These are phyloP conservation scores for Sphaerulina musiva DNA, from an alignment of 2,329 filamentous ascomycete genomes.

Conservation along the genomic window DNA sequence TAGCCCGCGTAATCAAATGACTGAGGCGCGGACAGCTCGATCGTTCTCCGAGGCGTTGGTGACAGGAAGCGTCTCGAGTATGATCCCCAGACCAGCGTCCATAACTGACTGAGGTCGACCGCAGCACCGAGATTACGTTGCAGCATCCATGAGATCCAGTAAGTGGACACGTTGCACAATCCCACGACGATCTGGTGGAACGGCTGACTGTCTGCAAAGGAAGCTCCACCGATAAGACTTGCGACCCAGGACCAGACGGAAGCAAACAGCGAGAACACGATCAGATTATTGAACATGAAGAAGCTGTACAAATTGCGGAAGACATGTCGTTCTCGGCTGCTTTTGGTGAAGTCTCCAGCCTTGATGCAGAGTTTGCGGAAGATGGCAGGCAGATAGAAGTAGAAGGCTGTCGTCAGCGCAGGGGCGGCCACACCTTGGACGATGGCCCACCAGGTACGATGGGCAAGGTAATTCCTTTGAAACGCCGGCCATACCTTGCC, in stretches of 20 bases:
- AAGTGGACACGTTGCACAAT: slow-evolving; percentile 74
- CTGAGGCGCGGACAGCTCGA: slow-evolving; percentile 86
- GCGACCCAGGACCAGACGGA: slow-evolving; percentile 65
- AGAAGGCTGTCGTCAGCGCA: slow-evolving; percentile 78
- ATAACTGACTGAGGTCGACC: slow-evolving; percentile 85
- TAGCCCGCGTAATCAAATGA: slow-evolving; percentile 93
- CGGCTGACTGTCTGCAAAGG: slow-evolving; percentile 57
- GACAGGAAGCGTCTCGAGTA: slow-evolving; percentile 76
- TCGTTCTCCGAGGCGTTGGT: slow-evolving; percentile 83
- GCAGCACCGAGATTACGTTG: slow-evolving; percentile 90
- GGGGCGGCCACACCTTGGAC: slow-evolving; percentile 90
- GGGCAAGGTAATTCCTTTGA: slow-evolving; percentile 52
- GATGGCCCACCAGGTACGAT: slow-evolving; percentile 70
- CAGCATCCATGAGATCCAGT: slow-evolving; percentile 90
- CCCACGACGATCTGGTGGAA: slow-evolving; percentile 61
- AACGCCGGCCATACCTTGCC: slow-evolving; percentile 75
- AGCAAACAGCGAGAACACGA: slow-evolving; percentile 90
- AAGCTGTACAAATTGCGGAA: slow-evolving; percentile 86
- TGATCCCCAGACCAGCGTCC: slow-evolving; percentile 76
- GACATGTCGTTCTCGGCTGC: slow-evolving; percentile 84
- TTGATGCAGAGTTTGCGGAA: slow-evolving; percentile 80
- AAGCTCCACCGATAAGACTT: slow-evolving; percentile 45
- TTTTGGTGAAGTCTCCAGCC: slow-evolving; percentile 86
- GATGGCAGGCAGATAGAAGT: slow-evolving; percentile 79
- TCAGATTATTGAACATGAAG: slow-evolving; percentile 93